A percentile compares a stretch with the other conserved stretches of the same genome.
These are phyloP conservation scores for Vaccinium vitisidaea DNA, from an alignment of 148 eudicot genomes.

Conservation along the genomic window DNA sequence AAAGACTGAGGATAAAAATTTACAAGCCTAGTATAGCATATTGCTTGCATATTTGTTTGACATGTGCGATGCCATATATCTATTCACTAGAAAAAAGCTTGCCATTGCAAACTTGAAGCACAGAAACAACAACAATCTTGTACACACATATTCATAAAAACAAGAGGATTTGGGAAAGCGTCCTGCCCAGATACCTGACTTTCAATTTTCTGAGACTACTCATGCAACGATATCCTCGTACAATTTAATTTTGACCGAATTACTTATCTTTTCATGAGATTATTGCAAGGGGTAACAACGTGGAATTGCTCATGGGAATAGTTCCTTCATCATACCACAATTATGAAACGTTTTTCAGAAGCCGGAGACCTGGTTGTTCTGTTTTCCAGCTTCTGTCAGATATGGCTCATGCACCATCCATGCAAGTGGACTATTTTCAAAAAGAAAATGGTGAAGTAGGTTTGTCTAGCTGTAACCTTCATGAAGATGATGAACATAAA, in stretches of 20 bases:
- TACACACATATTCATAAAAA: neutral
- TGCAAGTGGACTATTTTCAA: too few relatives aligned
- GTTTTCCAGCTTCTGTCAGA: neutral
- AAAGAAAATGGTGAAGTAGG: too few relatives aligned
- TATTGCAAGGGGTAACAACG: neutral
- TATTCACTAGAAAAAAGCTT: neutral
- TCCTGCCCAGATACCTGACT: neutral
- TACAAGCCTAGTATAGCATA: constrained; percentile 5
- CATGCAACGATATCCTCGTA: neutral
- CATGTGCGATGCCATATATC: constrained; percentile 10
- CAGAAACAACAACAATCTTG: neutral
- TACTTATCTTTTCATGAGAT: neutral
- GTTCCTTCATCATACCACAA: neutral
- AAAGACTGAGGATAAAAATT: constrained; percentile 14
- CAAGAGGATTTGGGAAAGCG: neutral
- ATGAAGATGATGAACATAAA: too few relatives aligned
- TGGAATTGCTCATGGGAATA: neutral
- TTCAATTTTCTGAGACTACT: neutral
- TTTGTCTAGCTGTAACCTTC: too few relatives aligned
- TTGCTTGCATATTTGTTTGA: neutral
- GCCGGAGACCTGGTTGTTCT: neutral
- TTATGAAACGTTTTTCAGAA: neutral
- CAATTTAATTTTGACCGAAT: neutral
- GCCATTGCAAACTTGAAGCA: neutral
- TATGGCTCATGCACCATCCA: neutral